phyloP scores from a whole-genome alignment of 2,329 filamentous ascomycete species.

The Trichoderma sp. region DNA sequence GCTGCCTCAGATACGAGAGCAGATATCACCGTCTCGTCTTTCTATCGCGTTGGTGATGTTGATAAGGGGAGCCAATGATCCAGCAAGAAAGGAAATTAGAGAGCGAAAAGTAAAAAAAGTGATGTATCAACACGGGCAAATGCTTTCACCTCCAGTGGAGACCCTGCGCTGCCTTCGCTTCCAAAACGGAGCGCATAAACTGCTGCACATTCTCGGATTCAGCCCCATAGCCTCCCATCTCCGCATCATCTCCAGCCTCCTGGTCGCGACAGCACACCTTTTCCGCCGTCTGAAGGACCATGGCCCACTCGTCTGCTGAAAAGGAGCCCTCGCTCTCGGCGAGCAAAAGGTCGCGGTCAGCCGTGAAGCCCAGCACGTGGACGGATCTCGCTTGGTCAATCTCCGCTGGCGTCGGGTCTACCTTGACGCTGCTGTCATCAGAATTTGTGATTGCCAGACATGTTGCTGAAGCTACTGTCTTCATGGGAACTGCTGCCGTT shows the following conservation, averaged over 20 bases:
- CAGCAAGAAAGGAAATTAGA: neutral
- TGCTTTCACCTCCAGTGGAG: slow-evolving; percentile 60
- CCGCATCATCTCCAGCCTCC: slow-evolving; percentile 46
- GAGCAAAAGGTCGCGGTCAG: slow-evolving; percentile 71
- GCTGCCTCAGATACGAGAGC: neutral
- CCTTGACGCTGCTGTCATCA: slow-evolving; percentile 44
- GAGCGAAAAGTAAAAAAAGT: neutral
- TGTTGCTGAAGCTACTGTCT: slow-evolving; percentile 69
- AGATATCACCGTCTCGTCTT: neutral
- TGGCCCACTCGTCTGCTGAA: slow-evolving; percentile 74
- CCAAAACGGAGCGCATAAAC: slow-evolving; percentile 65
- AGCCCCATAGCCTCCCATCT: slow-evolving; percentile 49
- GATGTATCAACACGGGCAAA: slow-evolving; percentile 7
- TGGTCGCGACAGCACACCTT: slow-evolving; percentile 61
- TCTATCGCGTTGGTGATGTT: neutral
- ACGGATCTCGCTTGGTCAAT: slow-evolving; percentile 68
- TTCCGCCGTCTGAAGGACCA: slow-evolving; percentile 66
- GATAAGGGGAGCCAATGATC: slow-evolving; percentile 1
- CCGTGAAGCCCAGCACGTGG: slow-evolving; percentile 85
- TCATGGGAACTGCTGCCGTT: slow-evolving; percentile 80
- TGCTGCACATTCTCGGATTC: slow-evolving; percentile 57
- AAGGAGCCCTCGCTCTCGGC: slow-evolving; percentile 84
- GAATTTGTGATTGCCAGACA: slow-evolving; percentile 59
- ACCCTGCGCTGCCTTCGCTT: slow-evolving; percentile 57
- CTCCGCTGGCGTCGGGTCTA: slow-evolving; percentile 66